phyloP scores from a whole-genome alignment of 768 basidiomycete species.

The Lactarius indigo region DNA sequence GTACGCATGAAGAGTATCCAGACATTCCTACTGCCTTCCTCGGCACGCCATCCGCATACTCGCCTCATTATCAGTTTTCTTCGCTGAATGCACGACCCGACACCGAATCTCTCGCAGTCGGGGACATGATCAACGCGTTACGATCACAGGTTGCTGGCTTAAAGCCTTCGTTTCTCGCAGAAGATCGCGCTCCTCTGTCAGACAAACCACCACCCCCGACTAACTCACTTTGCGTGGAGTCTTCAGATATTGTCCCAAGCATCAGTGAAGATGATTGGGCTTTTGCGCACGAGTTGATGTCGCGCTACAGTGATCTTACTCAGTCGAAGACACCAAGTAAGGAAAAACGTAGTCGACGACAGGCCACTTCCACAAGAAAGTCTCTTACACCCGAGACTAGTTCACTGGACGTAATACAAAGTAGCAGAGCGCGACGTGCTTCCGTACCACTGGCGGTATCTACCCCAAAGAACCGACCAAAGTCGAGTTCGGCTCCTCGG shows the following conservation, averaged over 20 bases:
- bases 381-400: slow-evolving; percentile 4
- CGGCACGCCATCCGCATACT: slow-evolving; percentile 35
- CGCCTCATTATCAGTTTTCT: slow-evolving; percentile 31
- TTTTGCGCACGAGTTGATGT: slow-evolving; percentile 35
- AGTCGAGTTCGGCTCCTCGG: slow-evolving; percentile 17
- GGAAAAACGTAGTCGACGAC: slow-evolving; percentile 6
- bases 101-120: slow-evolving; percentile 32
- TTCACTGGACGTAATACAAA: not conserved
- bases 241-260: slow-evolving; percentile 11
- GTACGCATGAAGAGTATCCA: slow-evolving; percentile 34
- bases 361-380: slow-evolving; percentile 8
- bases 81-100: slow-evolving; percentile 3
- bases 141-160: slow-evolving; percentile 27
- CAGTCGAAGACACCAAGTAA: not conserved
- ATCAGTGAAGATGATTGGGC: slow-evolving; percentile 37
- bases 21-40: slow-evolving; percentile 43
- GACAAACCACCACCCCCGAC: slow-evolving; percentile 3
- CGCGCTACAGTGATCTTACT: slow-evolving; percentile 20
- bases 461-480: slow-evolving; percentile 13
- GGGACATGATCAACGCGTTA: slow-evolving; percentile 38
- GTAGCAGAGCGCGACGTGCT: slow-evolving; percentile 10
- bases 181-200: slow-evolving; percentile 1
- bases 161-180: slow-evolving; percentile 23
- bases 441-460: slow-evolving; percentile 8
- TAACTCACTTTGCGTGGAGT: slow-evolving; percentile 13